Conservation (phyloP, 495 filamentous ascomycete genomes). For the Massariosphaeria phaeospora region DNA sequence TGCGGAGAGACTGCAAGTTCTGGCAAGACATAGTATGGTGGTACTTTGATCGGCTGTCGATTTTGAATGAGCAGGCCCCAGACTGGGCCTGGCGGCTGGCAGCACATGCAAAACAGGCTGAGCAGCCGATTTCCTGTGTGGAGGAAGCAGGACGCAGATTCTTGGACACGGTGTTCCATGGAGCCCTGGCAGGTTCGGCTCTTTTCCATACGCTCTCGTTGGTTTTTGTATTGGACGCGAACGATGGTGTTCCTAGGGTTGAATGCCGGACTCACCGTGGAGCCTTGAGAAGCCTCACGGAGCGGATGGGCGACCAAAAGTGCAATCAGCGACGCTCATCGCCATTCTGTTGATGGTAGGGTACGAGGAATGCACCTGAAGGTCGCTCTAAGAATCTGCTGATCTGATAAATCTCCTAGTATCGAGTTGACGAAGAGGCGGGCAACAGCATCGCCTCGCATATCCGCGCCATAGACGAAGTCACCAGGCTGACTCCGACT, state of each 20-base stretch:
- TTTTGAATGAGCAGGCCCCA: neutral
- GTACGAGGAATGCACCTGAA: constrained; percentile 9
- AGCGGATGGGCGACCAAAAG: neutral
- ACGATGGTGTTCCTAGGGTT: neutral
- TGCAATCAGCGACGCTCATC: neutral
- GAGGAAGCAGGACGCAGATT: constrained; percentile 1
- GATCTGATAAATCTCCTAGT: neutral
- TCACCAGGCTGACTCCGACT: neutral
- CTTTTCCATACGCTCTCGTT: constrained; percentile 20
- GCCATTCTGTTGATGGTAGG: constrained; percentile 19
- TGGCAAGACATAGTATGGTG: constrained; percentile 5
- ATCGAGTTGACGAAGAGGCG: constrained; percentile 6
- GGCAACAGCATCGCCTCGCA: constrained; percentile 2
- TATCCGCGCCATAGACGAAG: neutral
- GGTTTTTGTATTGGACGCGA: constrained; percentile 1
- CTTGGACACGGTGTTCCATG: constrained; percentile 15
- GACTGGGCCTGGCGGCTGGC: neutral
- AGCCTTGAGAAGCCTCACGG: neutral
- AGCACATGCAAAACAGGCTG: neutral
- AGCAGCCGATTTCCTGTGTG: constrained; percentile 2
- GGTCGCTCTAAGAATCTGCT: neutral
- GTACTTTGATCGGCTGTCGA: too few relatives aligned
- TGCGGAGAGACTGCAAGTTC: neutral
- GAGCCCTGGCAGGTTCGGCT: constrained; percentile 9
- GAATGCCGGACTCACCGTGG: constrained; percentile 10